Base-by-base conservation (phyloP, 805 yeast species). In the Saturnispora dispora region DNA sequence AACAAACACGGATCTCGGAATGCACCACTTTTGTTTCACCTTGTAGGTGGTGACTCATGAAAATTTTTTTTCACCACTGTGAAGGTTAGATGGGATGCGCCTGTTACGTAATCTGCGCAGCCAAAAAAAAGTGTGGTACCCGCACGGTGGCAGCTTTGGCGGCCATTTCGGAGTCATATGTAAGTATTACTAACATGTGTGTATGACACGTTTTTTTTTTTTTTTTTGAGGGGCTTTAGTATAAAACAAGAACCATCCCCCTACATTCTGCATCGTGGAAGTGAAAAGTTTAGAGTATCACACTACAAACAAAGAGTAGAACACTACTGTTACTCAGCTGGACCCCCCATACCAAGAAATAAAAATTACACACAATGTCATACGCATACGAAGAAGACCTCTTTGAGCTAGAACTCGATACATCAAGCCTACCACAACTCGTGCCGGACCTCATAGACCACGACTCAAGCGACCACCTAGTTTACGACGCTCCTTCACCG, bases 161-260 rank as follows among this genome's bases (percentile, higher is more conserved):
- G 48, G 48, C 27, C 48, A 27, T 46, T 36, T 46, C 48, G 48
- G 48, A 46, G 48, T 36, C 48, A 46, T 37, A 30, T 11, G 33
- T 13, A 30, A 13, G 15, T 30, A 30, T 30, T 30, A 30, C 15
- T 30, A 30, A 30, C 33, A 30, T 30, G 33, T 30, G 33, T 30
- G 33, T 30, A 30, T 30, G 33, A 36, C 40, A 36, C 40, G 40
- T 18, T 11, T 36, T 36, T 18, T 36, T 36, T 36, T 36, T 17
- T 36, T 17, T 36, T 36, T 36, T n/a, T 11, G 33, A 30, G 33
- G n/a, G 15, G 15, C 33, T 11, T 11, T 30, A 13, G 33, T 30
- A 30, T 30, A 30, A 30, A 30, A 30, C 10, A 30, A 30, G 33
- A 30, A 30, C 33, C 33, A 30, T 11, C 33, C 33, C 33, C 33